Percentiles rank a stretch among this genome's conserved stretches.
Evolutionary conservation across 2,329 filamentous ascomycete genomes (phyloP).

Genomic region (Claviceps fusiformis): DNA sequence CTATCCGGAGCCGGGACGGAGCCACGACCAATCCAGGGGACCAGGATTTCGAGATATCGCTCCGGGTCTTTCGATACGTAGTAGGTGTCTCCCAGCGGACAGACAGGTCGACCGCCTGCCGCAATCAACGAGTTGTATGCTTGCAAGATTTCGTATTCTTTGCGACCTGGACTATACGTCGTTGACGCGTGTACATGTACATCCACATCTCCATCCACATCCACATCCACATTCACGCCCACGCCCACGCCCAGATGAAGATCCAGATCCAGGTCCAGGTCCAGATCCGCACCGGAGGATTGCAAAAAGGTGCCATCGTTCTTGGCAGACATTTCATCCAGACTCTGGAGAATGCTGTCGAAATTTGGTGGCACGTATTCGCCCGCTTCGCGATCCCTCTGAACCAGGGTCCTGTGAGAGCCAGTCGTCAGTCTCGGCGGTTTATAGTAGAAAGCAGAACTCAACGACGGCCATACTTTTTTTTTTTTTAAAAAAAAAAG

Average conservation of each 20-base stretch:
- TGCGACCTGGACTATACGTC: slow-evolving; percentile 1
- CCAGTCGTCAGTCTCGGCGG: neutral
- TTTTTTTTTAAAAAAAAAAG: too few relatives aligned
- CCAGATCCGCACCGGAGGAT: too few relatives aligned
- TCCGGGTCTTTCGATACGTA: slow-evolving; percentile 2
- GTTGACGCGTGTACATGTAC: neutral
- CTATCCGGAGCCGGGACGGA: neutral
- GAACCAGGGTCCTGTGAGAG: neutral
- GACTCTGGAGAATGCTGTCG: slow-evolving; percentile 2
- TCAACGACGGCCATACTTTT: too few relatives aligned
- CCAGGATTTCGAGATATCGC: neutral
- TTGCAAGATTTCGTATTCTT: slow-evolving; percentile 4
- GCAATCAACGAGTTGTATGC: slow-evolving; percentile 3
- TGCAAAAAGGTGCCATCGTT: neutral
- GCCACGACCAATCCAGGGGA: neutral
- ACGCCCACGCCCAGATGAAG: too few relatives aligned
- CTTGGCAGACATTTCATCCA: slow-evolving; percentile 6
- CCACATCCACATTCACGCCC: neutral
- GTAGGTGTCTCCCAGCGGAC: neutral
- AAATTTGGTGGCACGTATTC: slow-evolving; percentile 3
- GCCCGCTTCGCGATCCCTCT: slow-evolving; percentile 4
- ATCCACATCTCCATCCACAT: too few relatives aligned
- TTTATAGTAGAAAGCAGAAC: neutral
- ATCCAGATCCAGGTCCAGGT: too few relatives aligned
- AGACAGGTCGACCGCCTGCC: slow-evolving; percentile 2